These are phyloP conservation scores for Pyrenula aspistea DNA, from an alignment of 495 filamentous ascomycete species.

Conservation along the genomic window DNA sequence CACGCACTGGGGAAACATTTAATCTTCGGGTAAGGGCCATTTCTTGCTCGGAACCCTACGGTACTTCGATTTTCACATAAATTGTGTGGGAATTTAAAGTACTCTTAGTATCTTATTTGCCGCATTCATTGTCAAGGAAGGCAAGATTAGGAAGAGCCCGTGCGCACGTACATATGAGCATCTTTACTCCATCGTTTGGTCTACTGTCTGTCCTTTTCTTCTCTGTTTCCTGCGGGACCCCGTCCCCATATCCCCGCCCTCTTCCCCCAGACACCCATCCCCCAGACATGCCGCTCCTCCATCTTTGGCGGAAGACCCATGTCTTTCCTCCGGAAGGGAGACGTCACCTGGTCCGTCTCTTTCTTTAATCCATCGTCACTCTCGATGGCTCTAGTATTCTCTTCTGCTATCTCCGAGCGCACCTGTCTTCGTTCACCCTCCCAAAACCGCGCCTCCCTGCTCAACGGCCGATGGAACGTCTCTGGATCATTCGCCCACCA, in stretches of 20 bases:
- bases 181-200: too few species aligned
- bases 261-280: constrained; percentile 37
- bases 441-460: constrained; percentile 44
- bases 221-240: constrained; percentile 28
- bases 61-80: too few species aligned
- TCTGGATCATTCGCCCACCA: constrained; percentile 46
- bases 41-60: too few species aligned
- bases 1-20: too few species aligned
- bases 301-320: constrained; percentile 33
- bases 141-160: too few species aligned
- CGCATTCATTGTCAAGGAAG: too few species aligned
- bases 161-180: too few species aligned
- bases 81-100: too few species aligned
- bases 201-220: too few species aligned
- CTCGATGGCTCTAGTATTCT: constrained; percentile 22
- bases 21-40: too few species aligned
- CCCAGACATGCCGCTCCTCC: constrained; percentile 38
- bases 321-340: constrained; percentile 27
- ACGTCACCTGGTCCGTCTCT: constrained; percentile 13
- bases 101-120: too few species aligned
- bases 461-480: constrained; percentile 56
- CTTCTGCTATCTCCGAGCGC: constrained; percentile 17
- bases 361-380: constrained; percentile 28
- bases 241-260: constrained; percentile 40
- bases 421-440: constrained; percentile 23